Base-by-base conservation (phyloP, 2,329 filamentous ascomycete species). In the Hypoxylon sp. region DNA sequence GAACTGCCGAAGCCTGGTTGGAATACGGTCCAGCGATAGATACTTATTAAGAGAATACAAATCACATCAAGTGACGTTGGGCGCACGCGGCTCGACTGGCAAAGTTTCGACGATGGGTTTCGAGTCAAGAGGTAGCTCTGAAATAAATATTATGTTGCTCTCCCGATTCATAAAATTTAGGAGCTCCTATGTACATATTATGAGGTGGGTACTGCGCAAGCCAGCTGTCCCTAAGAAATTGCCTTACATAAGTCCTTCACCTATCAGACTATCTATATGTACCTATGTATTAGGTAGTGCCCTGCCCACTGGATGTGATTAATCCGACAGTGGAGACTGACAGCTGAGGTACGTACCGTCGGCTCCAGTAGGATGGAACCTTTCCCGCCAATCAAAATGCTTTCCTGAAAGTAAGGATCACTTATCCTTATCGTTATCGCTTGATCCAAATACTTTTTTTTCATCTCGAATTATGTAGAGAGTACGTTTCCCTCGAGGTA, bases 401-500 rank as follows among this genome's bases (percentile, higher is more conserved):
- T 3, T n/a, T 6, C 10, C 19, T 15, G 3, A 13, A 13, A 27
- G 10, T 44, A 42, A 47, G 54, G 42, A 53, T 66, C 5, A 48
- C 61, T 69, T 71, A 69, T 69, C 68, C 29, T 65, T 67, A 69
- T 67, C 64, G 15, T 65, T 67, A 69, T 67, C 64, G 15, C 32
- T 59, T 32, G 27, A 55, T 35, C 42, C 46, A 24, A 65, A 67
- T 42, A 13, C 27, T 21, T 47, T 54, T 60, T 63, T 68, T 70
- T 58, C 57, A 29, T 11, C 57, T 54, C 31, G 19, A 53, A 63
- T 69, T 59, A 27, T 27, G 24, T 27, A 42, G 35, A 44, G 13
- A 29, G 17, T 7, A 48, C 7, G 15, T 31, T 54, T 17, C 21
- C 44, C 4, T 6, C 31, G n/a, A 32, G 2, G 24, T 47, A 42